Percentiles rank a stretch among this genome's conserved stretches.
phyloP scores from a whole-genome alignment of 352 stramenopile genomes.

The Phytophthora multivora region DNA sequence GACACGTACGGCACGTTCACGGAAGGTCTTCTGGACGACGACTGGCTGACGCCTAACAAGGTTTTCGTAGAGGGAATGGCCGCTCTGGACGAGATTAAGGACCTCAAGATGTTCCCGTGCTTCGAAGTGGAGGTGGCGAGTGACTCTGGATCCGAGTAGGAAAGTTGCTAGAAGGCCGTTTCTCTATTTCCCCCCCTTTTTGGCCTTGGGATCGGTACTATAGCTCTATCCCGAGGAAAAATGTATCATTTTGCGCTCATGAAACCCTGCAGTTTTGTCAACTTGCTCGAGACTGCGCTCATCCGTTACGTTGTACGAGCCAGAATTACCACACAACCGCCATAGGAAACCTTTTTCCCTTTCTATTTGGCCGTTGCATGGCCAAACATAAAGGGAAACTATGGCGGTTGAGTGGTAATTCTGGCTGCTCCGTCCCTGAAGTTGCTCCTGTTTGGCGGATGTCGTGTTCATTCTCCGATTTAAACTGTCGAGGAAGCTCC shows the following conservation, averaged over 20 bases:
- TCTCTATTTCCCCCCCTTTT: conserved; percentile 27
- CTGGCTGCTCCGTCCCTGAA: not conserved
- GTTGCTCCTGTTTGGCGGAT: too few relatives aligned
- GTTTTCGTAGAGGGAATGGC: conserved; percentile 64
- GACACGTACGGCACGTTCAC: conserved; percentile 67
- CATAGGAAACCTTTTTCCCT: not conserved
- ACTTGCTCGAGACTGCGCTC: not conserved
- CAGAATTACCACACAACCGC: not conserved
- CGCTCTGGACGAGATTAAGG: conserved; percentile 52
- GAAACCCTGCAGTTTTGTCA: not conserved
- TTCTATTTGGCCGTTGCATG: conserved; percentile 2
- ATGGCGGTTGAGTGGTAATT: too few relatives aligned
- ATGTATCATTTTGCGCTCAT: conserved; percentile 38
- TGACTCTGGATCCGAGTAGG: conserved; percentile 14
- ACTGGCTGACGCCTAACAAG: conserved; percentile 74
- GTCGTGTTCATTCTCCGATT: conserved; percentile 28
- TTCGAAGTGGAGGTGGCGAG: conserved; percentile 34
- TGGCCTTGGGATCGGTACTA: conserved; percentile 14
- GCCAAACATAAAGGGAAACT: too few relatives aligned
- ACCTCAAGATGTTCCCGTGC: conserved; percentile 76
- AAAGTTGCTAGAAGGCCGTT: conserved; percentile 4
- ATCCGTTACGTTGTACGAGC: conserved; percentile 17
- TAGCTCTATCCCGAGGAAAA: conserved; percentile 17
- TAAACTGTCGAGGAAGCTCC: conserved; percentile 10
- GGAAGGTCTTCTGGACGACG: conserved; percentile 64